Base-by-base conservation (phyloP, 352 stramenopile species). In the Elongisporangium senticosum region DNA sequence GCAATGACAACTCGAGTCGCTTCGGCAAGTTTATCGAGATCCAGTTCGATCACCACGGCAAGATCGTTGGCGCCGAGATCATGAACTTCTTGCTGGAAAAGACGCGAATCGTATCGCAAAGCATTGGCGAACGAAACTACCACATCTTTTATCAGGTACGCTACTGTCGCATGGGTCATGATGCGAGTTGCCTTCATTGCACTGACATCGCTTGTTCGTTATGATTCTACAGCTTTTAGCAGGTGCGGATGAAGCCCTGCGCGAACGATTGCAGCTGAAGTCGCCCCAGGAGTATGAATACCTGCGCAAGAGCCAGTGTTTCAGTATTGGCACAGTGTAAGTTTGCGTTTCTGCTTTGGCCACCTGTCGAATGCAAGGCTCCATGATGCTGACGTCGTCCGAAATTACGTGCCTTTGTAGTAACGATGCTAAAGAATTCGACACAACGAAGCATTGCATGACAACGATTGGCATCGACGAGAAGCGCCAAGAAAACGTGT, bases 1-100 rank as follows among this genome's bases (percentile, higher is more conserved):
- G 96, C 37, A 99, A 99, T 67, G 95, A 99, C 72, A 99, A 99
- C 67, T 98, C 87, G 21, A 97, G 81, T 75, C 82, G 96, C 58
- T 99, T 99, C 67, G 96, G 96, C 51, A 98, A 99, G 74, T 98
- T 98, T 60, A 98, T 98, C 54, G 91, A 98, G 75, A 97, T 99
- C 64, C 86, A 93, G 51, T 99, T 99, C 68, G 87, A 96, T 62
- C 83, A 94, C 60, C 86, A 95, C 50, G 90, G 89, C 51, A 95
- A 92, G 63, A 97, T 97, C 59, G 83, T 95, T 2, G 85, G 88
- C 20, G 85, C 84, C 17, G 83, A 94, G 68, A 96, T 97, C 61
- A 86, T 96, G 59, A 94, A 96, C 67, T 97, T 96, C 52, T 56
- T 97, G 33, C 67, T 97, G 17, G 89, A 97, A 68, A 97, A 96